Evolutionary conservation across 257 asterid genomes (phyloP), one percentile per base, ranked within the genome.

Genomic region (Cinchona pubescens): DNA sequence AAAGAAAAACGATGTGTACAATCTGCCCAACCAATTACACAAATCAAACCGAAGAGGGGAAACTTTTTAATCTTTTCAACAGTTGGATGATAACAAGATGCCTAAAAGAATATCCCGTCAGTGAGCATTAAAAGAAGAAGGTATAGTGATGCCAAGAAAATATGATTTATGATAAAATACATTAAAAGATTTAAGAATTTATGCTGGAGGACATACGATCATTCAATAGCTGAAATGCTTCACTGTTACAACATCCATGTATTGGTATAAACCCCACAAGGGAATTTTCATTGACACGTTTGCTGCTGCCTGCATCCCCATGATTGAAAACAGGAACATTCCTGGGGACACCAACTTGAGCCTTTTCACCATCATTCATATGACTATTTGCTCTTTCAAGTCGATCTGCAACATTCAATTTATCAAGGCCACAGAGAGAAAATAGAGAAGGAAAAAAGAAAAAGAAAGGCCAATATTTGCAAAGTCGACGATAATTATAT

Each of bases 201-300:
- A 68, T 23, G 35, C 43, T 48, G 68, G 64, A 77, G 78, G 75
- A 68, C 93, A 76, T 87, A 94, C 97, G 96, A 72, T 85, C 88
- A 83, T 84, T 88, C 78, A 89, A 71, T 71, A 89, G 90, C 85
- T 88, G 94, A 74, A 82, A 80, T 75, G 96, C 96, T 71, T 91
- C 96, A 73, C 94, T 87, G 82, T 85, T 84, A 67, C 79, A 76
- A 79, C 96, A 92, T 62, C 97, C 98, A 18, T 83, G 87, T 59
- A 92, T 76, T 40, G 92, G 87, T 72, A 91, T 89, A 72, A 89
- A 82, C 83, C 84, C 83, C 34, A 79, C 72, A 46, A 86, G 83
- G 75, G 69, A 75, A 79, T 76, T 78, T 66, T 88, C 92, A 80
- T 77, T 78, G 67, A 78, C 76, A 55, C 83, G 89, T 80, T 73